Conservation (phyloP, 2,329 filamentous ascomycete genomes). For the Epicoccum nigrum region DNA sequence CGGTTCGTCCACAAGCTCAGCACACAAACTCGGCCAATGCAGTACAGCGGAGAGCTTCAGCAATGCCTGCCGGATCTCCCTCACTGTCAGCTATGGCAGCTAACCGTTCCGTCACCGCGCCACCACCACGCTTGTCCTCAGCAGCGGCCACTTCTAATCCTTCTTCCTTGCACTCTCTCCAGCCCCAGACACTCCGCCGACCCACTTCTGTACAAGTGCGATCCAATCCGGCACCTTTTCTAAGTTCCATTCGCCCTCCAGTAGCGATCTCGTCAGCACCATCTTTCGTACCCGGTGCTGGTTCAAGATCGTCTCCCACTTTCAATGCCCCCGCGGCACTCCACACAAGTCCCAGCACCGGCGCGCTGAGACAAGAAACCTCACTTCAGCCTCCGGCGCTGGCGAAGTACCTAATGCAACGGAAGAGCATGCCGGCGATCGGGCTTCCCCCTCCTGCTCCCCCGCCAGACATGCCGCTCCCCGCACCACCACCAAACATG, state of each 20-base stretch:
- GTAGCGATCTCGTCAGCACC: slow-evolving; percentile 39
- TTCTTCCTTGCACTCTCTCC: slow-evolving; percentile 18
- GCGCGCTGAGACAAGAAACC: slow-evolving; percentile 35
- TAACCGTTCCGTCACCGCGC: slow-evolving; percentile 43
- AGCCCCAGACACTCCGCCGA: slow-evolving; percentile 43
- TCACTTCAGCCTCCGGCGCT: slow-evolving; percentile 19
- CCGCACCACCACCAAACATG: slow-evolving; percentile 42
- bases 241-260: slow-evolving; percentile 45
- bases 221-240: slow-evolving; percentile 51
- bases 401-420: slow-evolving; percentile 29
- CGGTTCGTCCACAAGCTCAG: slow-evolving; percentile 42
- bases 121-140: slow-evolving; percentile 25
- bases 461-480: slow-evolving; percentile 54
- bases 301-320: slow-evolving; percentile 21
- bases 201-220: slow-evolving; percentile 54
- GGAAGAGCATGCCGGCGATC: slow-evolving; percentile 48
- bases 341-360: slow-evolving; percentile 29
- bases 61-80: slow-evolving; percentile 27
- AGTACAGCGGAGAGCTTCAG: slow-evolving; percentile 40
- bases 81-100: slow-evolving; percentile 31
- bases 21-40: slow-evolving; percentile 33
- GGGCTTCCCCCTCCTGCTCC: slow-evolving; percentile 54
- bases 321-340: slow-evolving; percentile 9
- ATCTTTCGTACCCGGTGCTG: slow-evolving; percentile 38
- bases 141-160: slow-evolving; percentile 22